Percentiles rank a stretch among this genome's conserved stretches.
Evolutionary conservation across 345 rosid species (phyloP).

Genomic region (Cochlearia excelsa): DNA sequence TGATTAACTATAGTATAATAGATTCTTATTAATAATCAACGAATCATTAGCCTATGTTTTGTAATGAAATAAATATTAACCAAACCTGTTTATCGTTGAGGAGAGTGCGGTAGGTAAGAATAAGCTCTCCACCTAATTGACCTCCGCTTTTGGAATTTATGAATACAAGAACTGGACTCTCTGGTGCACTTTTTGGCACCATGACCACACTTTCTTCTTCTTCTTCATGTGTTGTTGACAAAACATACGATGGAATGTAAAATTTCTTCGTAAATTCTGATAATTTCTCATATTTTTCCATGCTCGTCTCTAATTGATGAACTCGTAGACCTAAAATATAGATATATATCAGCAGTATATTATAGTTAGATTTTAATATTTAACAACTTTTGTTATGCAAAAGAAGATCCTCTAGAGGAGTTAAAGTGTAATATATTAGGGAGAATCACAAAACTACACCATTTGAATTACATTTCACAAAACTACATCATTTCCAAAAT

Average conservation of each 20-base stretch:
- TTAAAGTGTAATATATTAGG: no score
- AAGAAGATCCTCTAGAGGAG: no score
- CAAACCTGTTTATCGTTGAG: slow-evolving; percentile 58
- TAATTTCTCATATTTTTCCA: slow-evolving; percentile 36
- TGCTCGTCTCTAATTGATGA: slow-evolving; percentile 17
- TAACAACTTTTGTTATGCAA: no score
- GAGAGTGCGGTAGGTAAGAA: slow-evolving; percentile 53
- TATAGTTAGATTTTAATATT: no score
- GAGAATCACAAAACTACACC: no score
- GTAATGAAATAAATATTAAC: background rate
- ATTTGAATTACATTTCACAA: no score
- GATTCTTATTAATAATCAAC: background rate
- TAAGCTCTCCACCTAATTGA: slow-evolving; percentile 80
- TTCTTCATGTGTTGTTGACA: slow-evolving; percentile 26
- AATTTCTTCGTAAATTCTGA: slow-evolving; percentile 44
- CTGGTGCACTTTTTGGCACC: slow-evolving; percentile 42
- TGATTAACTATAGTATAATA: background rate
- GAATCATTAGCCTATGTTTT: background rate
- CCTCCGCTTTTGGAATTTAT: slow-evolving; percentile 90
- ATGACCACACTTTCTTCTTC: slow-evolving; percentile 27
- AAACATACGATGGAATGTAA: slow-evolving; percentile 52
- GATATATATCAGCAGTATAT: no score
- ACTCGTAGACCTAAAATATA: no score
- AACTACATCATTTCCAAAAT: no score
- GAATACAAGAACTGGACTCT: slow-evolving; percentile 65